Base-by-base conservation (phyloP, 208 protist genomes). In the Acanthamoeba lenticulata region DNA sequence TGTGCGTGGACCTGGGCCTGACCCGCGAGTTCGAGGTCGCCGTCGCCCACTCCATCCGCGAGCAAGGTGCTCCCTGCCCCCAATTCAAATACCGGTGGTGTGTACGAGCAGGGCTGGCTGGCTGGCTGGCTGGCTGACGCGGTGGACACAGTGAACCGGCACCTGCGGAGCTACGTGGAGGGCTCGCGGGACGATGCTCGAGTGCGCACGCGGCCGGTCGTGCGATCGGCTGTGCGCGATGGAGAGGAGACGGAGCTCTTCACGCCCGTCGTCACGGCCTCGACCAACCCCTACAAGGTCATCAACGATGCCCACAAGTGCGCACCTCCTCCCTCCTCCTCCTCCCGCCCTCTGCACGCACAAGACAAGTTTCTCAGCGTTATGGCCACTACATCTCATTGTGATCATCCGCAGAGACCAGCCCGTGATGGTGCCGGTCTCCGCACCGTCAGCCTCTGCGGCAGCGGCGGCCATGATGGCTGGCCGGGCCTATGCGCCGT, bases 1-100 rank as follows among this genome's bases (percentile, higher is more conserved):
- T 92, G 24, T 92, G 86, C 15, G 24, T 21, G 15, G 86, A 92
- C 29, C 29, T 92, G n/a, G 86, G 86, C 36, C 86, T 92, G 27
- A 79, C 40, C 24, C 52, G 86, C 29, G 86, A 92, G 40, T 92
- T 92, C 13, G 40, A 92, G 29, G 86, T 92, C 19, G 49, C 57
- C 86, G 74, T 92, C 52, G 52, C 86, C 21, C 86, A 92, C 57
- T 92, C 86, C 34, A 77, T 92, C 27, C 52, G 86, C 32, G 86
- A 92, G 34, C 86, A 92, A 47, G 86, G 81, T 89, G 29, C 60
- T n/a, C 60, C 21, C 60, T 27, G 19, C 0, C 2, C 15, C 60
- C 60, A 69, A n/a, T 27, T 29, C 45, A 49, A 5, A 49, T 15
- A 49, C 45, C 45, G 45, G 9, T 19, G 9, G 45, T 2, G 2